phyloP scores from a whole-genome alignment of 2,329 filamentous ascomycete species.

The Ophiocordyceps robertsii region DNA sequence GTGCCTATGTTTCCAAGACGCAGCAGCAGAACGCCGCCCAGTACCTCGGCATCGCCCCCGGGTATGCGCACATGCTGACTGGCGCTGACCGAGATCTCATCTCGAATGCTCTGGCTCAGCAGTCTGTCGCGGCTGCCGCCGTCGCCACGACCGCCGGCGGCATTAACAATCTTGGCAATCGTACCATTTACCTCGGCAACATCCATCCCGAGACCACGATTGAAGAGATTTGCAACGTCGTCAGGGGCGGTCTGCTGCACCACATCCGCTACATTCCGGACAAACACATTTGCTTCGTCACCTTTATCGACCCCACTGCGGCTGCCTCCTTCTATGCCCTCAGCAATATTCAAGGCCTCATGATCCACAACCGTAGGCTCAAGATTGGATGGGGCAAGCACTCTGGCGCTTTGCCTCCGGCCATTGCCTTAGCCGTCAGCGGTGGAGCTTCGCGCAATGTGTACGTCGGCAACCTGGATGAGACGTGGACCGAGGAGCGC shows the following conservation, averaged over 20 bases:
- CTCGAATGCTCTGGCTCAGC: slow-evolving; percentile 88
- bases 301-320: slow-evolving; percentile 96
- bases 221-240: slow-evolving; percentile 98
- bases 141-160: slow-evolving; percentile 94
- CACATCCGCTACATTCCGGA: slow-evolving; percentile 99
- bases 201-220: slow-evolving; percentile 98
- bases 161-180: slow-evolving; percentile 93
- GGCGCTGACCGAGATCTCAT: slow-evolving; percentile 93
- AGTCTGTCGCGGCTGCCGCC: slow-evolving; percentile 91
- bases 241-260: slow-evolving; percentile 86
- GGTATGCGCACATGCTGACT: slow-evolving; percentile 92
- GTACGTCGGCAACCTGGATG: slow-evolving; percentile 94
- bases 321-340: slow-evolving; percentile 96
- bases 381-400: slow-evolving; percentile 99
- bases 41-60: slow-evolving; percentile 91
- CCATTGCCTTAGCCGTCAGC: slow-evolving; percentile 89
- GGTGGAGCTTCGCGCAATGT: slow-evolving; percentile 97
- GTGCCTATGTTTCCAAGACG: slow-evolving; percentile 97
- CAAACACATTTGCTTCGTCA: slow-evolving; percentile 99
- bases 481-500: slow-evolving; percentile 93
- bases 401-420: slow-evolving; percentile 87
- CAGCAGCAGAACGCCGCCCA: slow-evolving; percentile 98
- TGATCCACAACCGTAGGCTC: slow-evolving; percentile 96
- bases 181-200: slow-evolving; percentile 95
- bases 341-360: slow-evolving; percentile 92